Evolutionary conservation across 2,329 filamentous ascomycete species (phyloP).

Genomic region (Alternaria sp.): DNA sequence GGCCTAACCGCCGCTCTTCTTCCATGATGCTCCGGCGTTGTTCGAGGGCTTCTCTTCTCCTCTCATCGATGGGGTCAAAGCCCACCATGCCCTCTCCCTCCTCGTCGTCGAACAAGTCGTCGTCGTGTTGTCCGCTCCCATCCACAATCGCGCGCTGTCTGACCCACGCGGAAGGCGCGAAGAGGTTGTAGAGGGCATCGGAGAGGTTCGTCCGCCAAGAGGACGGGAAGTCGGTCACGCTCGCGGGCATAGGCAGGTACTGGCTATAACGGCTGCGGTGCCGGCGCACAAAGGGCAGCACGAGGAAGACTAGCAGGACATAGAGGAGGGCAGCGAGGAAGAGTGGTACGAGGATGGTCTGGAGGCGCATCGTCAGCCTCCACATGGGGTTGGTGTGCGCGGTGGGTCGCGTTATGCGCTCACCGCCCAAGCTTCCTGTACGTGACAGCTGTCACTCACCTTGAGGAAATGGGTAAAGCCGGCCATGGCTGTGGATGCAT

Average conservation of each 20-base stretch:
- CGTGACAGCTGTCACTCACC: constrained; percentile 23
- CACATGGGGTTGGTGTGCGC: not conserved
- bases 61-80: constrained; percentile 48
- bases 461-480: constrained; percentile 44
- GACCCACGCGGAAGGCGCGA: constrained; percentile 40
- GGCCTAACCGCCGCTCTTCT: constrained; percentile 69
- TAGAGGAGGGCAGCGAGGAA: constrained; percentile 53
- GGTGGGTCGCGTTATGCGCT: not conserved
- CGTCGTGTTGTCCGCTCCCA: constrained; percentile 42
- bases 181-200: constrained; percentile 43
- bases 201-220: constrained; percentile 45
- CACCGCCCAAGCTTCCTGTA: not conserved
- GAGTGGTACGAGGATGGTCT: constrained; percentile 56
- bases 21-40: constrained; percentile 52
- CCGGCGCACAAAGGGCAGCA: constrained; percentile 54
- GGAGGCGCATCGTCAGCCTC: constrained; percentile 3
- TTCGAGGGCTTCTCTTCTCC: constrained; percentile 48
- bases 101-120: constrained; percentile 53
- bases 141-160: constrained; percentile 35
- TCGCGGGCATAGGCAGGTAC: constrained; percentile 50
- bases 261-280: constrained; percentile 54
- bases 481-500: constrained; percentile 34
- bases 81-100: constrained; percentile 57
- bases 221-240: constrained; percentile 19
- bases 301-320: constrained; percentile 47